Conservation (phyloP, 2,329 filamentous ascomycete species). For the Orbilia oligospora region DNA sequence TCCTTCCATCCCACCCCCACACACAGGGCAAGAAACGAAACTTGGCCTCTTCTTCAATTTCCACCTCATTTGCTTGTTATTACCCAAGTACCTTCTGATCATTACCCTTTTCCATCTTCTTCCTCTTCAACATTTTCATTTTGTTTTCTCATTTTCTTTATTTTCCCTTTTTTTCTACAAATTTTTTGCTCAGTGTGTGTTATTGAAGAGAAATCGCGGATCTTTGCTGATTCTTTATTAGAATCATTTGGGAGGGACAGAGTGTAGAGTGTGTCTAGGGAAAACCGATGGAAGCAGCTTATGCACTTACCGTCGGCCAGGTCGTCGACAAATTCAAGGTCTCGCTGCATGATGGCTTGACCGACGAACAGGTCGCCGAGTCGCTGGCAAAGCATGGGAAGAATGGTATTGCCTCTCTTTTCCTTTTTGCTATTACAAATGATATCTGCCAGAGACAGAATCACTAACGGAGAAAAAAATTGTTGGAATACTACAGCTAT, state of each 20-base stretch:
- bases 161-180: neutral
- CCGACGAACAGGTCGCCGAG: slow-evolving; percentile 73
- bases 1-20: slow-evolving; percentile 1
- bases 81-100: neutral
- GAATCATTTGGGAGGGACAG: slow-evolving; percentile 65
- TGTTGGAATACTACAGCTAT: slow-evolving; percentile 70
- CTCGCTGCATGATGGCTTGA: slow-evolving; percentile 72
- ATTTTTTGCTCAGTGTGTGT: slow-evolving; percentile 3
- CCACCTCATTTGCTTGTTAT: neutral
- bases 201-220: neutral
- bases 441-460: neutral
- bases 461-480: neutral
- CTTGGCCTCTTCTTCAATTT: slow-evolving; percentile 42
- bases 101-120: slow-evolving; percentile 4
- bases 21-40: slow-evolving; percentile 22
- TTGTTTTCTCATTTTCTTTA: neutral
- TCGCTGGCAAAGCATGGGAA: slow-evolving; percentile 75
- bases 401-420: slow-evolving; percentile 72
- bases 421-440: slow-evolving; percentile 22
- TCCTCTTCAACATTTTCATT: neutral
- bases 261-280: slow-evolving; percentile 18
- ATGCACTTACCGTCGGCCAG: slow-evolving; percentile 72
- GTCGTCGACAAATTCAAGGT: slow-evolving; percentile 75
- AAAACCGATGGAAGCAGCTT: slow-evolving; percentile 75
- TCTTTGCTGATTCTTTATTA: slow-evolving; percentile 12